Evolutionary conservation across 768 basidiomycete genomes (phyloP), one percentile per base, ranked within the genome.

Genomic region (Pluteus cervinus): DNA sequence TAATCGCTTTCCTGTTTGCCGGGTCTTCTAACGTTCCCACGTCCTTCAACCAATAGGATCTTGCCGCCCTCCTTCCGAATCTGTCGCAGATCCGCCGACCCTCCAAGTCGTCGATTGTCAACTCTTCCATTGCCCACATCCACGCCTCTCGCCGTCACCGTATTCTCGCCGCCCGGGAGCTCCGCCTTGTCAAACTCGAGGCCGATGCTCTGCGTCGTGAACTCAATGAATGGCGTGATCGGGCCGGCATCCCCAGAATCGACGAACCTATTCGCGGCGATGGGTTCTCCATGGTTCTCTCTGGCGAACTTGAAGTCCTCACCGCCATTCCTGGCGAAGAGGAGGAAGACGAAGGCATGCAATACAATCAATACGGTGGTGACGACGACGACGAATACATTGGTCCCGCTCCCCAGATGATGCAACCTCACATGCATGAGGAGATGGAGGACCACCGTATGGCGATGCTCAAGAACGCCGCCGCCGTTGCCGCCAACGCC

Each of bases 91-190:
- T 91, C 58, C 83, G 92, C 46, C 81, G 94, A 21, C 96, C 96
- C 1, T 91, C 87, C 56, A 99, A 99, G 64, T 88, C 88, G 4
- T 85, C 87, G 43, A 97, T 98, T 59, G 93, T 99, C 61, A 96
- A 96, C 61, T 90, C 86, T 23, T 87, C 85, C 30, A 96, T 97
- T 57, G 81, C 89, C 1, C 86, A 90, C 53, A 79, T 92, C 43
- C 82, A 86, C 52, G 75, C 83, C 15, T 84, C 86, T 26, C 79
- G 88, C 33, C 75, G 87, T 29, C 85, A 90, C 53, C 81, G 88
- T 33, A 63, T 81, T 14, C 70, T 91, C 45, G 89, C 90, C 11
- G 75, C 87, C 7, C 76, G 82, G 44, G 86, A 93, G 56, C 71
- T 96, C 23, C 82, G 90, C 34, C 55, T 76, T 35, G 60, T 93